Percentiles rank a stretch among this genome's conserved stretches.
phyloP scores from a whole-genome alignment of 208 protist species.

The Acanthamoeba culbertsoni region DNA sequence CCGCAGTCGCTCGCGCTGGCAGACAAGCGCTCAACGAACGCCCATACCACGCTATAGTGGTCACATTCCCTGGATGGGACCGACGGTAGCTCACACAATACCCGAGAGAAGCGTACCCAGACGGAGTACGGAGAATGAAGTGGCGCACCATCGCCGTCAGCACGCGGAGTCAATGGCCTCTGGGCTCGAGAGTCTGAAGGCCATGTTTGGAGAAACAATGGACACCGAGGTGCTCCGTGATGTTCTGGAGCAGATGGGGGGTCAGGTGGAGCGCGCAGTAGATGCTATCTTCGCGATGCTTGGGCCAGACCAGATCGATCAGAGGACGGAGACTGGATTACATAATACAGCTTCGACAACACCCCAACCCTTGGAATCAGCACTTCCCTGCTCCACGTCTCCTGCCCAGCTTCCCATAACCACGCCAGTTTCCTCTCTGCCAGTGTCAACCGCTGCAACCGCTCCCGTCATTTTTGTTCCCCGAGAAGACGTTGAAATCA shows the following conservation, averaged over 20 bases:
- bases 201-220: conserved; percentile 2
- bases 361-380: too few species aligned
- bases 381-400: not conserved
- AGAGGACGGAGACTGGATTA: not conserved
- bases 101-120: not conserved
- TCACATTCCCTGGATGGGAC: not conserved
- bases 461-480: not conserved
- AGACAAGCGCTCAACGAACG: not conserved
- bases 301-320: not conserved
- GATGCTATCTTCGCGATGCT: not conserved
- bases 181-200: not conserved
- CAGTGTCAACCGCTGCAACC: not conserved
- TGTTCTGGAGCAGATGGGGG: not conserved
- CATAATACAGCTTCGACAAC: not conserved
- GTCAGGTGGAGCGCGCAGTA: not conserved
- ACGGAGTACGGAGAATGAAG: not conserved
- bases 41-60: not conserved
- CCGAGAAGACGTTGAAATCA: not conserved
- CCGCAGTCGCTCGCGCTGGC: not conserved
- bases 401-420: not conserved
- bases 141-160: not conserved
- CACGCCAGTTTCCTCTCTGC: not conserved
- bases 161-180: not conserved
- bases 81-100: not conserved
- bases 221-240: not conserved